Evolutionary conservation across 2,329 filamentous ascomycete genomes (phyloP).

Genomic region (Tetracladium maxilliforme): DNA sequence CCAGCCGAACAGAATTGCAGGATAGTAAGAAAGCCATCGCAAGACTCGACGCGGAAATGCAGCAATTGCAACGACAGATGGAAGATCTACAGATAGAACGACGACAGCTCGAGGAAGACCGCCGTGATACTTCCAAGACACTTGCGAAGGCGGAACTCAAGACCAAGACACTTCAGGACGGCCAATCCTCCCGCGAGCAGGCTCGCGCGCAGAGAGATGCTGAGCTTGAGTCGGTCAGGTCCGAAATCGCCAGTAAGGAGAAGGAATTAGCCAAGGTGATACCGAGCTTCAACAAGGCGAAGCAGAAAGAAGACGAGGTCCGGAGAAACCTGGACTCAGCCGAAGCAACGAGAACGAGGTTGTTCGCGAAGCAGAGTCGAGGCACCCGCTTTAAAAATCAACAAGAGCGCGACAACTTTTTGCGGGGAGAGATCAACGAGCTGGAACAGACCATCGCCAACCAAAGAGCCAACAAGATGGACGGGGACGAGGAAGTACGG

Average conservation of each 20-base stretch:
- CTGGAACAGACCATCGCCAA: slow-evolving; percentile 61
- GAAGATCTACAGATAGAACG: slow-evolving; percentile 77
- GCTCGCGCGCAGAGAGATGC: slow-evolving; percentile 54
- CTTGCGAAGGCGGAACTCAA: slow-evolving; percentile 80
- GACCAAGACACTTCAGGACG: slow-evolving; percentile 69
- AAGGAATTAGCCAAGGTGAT: slow-evolving; percentile 58
- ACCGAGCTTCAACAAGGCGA: slow-evolving; percentile 62
- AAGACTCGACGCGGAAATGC: slow-evolving; percentile 64
- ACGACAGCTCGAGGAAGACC: slow-evolving; percentile 76
- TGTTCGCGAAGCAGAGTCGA: slow-evolving; percentile 86
- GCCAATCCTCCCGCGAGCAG: slow-evolving; percentile 64
- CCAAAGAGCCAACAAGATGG: slow-evolving; percentile 72
- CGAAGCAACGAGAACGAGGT: slow-evolving; percentile 58
- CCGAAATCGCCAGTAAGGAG: slow-evolving; percentile 64
- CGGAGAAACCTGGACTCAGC: slow-evolving; percentile 61
- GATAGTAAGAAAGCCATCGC: slow-evolving; percentile 68
- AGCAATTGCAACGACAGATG: slow-evolving; percentile 65
- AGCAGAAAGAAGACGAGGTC: slow-evolving; percentile 55
- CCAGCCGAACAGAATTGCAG: slow-evolving; percentile 61
- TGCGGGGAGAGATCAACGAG: slow-evolving; percentile 68
- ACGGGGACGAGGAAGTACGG: slow-evolving; percentile 70
- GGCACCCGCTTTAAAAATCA: slow-evolving; percentile 81
- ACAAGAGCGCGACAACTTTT: slow-evolving; percentile 70
- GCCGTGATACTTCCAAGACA: slow-evolving; percentile 63
- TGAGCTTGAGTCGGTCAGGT: slow-evolving; percentile 57